Percentiles rank a stretch among this genome's conserved stretches.
phyloP scores from a whole-genome alignment of 768 basidiomycete species.

The Leccinum ochraceum region DNA sequence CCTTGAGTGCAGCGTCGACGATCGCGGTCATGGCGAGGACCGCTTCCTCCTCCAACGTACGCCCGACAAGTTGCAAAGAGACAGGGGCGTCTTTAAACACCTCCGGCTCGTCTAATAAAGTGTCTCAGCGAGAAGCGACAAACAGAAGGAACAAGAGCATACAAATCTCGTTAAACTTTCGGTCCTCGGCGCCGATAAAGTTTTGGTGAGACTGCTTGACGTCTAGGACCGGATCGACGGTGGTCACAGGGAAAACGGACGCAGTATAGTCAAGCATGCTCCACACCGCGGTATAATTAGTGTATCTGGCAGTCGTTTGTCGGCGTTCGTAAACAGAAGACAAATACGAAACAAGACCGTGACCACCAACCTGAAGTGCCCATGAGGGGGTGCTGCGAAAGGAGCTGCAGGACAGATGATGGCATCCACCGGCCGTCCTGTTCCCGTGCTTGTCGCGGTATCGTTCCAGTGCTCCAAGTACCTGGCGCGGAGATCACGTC shows the following conservation, averaged over 20 bases:
- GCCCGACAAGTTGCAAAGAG: conserved; percentile 63
- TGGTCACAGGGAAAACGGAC: conserved; percentile 63
- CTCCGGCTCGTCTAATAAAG: conserved; percentile 53
- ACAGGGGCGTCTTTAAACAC: conserved; percentile 60
- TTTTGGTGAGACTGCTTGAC: conserved; percentile 40
- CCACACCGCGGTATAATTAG: conserved; percentile 62
- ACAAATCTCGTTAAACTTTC: conserved; percentile 55
- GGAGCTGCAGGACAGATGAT: conserved; percentile 67
- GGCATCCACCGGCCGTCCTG: conserved; percentile 74
- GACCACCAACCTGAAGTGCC: conserved; percentile 47
- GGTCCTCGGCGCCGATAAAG: conserved; percentile 53
- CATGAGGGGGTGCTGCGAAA: conserved; percentile 64
- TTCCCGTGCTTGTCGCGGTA: conserved; percentile 53
- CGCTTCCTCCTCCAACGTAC: conserved; percentile 75
- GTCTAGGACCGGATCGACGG: conserved; percentile 57
- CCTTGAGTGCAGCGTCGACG: conserved; percentile 54
- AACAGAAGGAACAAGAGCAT: conserved; percentile 18
- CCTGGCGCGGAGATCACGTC: conserved; percentile 47
- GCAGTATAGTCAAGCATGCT: conserved; percentile 69
- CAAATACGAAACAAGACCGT: background rate
- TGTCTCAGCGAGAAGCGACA: background rate
- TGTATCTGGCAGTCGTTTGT: conserved; percentile 35
- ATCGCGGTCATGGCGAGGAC: conserved; percentile 69
- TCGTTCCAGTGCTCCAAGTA: conserved; percentile 66
- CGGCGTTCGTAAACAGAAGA: background rate